Evolutionary conservation across 1,284 basidiomycete species (phyloP), one percentile per base, ranked within the genome.

Genomic region (Lentinula novae-zelandiae): DNA sequence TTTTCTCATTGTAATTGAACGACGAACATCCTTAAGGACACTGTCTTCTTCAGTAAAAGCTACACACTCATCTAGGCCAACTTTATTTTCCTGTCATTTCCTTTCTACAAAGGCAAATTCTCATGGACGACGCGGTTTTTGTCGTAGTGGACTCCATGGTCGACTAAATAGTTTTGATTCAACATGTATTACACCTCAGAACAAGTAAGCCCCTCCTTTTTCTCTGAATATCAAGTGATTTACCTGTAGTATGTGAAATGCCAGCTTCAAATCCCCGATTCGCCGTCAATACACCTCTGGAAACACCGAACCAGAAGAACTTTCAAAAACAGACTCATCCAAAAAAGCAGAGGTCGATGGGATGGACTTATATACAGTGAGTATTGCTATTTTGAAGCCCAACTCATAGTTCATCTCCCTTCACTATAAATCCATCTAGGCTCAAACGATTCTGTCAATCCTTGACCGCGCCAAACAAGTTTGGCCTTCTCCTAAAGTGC

Each of bases 401-500:
- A 4, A 20, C 8, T 46, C 17, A 9, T 12, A 12, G 36, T 38
- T 12, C 2, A 27, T 4, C 27, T 17, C 13, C n/a, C 3, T 46
- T 46, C 1, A 46, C 9, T 22, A 15, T 9, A 5, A 1, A 12
- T 20, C 12, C 20, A 4, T 12, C 12, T 34, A 53, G 52, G 52
- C 52, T 12, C 44, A 44, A 44, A 56, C 22, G 6, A 42, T 44
- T n/a, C 27, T 31, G 13, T 53, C 22, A 8, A 53, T 72, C 5
- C 50, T 70, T 5, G 61, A 67, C 0, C 68, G 68, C 44, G 72
- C 69, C 3, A 62, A 65, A 22, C 38, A 66, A 27, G 63, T 66
- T 56, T 75, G 73, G 73, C 69, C 68, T 0, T 39, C 66, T 3
- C 64, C 65, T 5, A 44, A 39, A 17, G 54, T 55, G 6, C 58